These are phyloP conservation scores for Pleurotus djamor DNA, from an alignment of 768 basidiomycete species.

Conservation along the genomic window DNA sequence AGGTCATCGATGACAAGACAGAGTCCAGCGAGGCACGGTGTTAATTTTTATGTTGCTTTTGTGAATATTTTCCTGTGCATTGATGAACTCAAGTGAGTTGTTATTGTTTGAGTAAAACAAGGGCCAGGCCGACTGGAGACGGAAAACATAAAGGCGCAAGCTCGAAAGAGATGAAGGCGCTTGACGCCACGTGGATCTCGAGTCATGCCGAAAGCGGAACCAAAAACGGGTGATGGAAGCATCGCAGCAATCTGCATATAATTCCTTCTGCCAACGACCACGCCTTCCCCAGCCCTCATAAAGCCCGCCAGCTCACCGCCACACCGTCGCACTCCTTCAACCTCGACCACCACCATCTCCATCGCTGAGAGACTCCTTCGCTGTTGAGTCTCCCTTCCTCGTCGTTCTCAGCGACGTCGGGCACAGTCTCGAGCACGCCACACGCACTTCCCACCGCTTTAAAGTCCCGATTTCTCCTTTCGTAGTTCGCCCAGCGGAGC, in stretches of 20 bases:
- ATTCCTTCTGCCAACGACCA: background rate
- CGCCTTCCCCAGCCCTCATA: background rate
- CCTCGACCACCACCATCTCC: background rate
- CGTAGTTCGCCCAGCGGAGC: background rate
- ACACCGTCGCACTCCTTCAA: background rate
- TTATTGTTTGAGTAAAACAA: background rate
- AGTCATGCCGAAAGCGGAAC: background rate
- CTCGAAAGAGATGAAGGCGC: background rate
- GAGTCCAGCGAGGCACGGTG: background rate
- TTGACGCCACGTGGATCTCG: constrained; percentile 3
- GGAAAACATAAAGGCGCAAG: background rate
- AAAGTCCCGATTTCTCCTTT: background rate
- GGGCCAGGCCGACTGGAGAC: background rate
- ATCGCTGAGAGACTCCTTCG: background rate
- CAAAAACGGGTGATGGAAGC: constrained; percentile 1
- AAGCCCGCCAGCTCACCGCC: constrained; percentile 4
- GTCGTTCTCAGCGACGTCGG: background rate
- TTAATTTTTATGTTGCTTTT: background rate
- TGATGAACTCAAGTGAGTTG: background rate
- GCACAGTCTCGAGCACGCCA: background rate
- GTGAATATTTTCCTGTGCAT: background rate
- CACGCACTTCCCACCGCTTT: background rate
- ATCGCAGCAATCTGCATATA: background rate
- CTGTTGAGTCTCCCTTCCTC: background rate
- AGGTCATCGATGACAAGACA: background rate